Evolutionary conservation across 768 basidiomycete species (phyloP).

Genomic region (Psilocybe sp.): DNA sequence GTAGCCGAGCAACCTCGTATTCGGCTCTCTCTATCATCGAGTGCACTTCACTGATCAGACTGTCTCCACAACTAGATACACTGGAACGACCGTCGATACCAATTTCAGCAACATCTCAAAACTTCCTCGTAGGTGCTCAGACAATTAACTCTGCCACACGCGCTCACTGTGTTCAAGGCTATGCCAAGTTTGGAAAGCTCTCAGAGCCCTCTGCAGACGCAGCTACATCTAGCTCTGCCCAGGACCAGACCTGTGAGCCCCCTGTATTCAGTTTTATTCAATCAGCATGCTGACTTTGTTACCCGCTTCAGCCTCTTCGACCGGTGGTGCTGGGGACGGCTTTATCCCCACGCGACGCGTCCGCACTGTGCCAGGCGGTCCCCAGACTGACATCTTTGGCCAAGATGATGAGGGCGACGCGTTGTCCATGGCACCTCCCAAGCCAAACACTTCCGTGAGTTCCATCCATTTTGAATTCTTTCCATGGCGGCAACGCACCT

Average conservation of each 20-base stretch:
- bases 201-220: constrained; percentile 18
- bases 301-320: neutral
- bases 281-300: neutral
- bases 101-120: constrained; percentile 74
- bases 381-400: constrained; percentile 50
- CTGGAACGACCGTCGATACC: constrained; percentile 73
- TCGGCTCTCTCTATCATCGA: no score
- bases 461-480: neutral
- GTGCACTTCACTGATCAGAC: neutral
- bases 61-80: constrained; percentile 45
- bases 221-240: constrained; percentile 5
- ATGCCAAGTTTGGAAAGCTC: constrained; percentile 69
- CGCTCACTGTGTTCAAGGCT: constrained; percentile 40
- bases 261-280: neutral
- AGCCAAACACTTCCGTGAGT: constrained; percentile 13
- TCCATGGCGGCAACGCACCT: neutral
- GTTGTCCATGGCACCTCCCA: constrained; percentile 52
- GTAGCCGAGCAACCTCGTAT: constrained; percentile 10
- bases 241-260: constrained; percentile 1
- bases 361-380: constrained; percentile 50
- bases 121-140: constrained; percentile 57
- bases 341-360: constrained; percentile 60
- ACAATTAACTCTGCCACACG: neutral
- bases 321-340: constrained; percentile 20
- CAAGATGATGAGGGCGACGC: constrained; percentile 52